Evolutionary conservation across 306 rosid genomes (phyloP), one percentile per base, ranked within the genome.

Genomic region (Betula pendula): DNA sequence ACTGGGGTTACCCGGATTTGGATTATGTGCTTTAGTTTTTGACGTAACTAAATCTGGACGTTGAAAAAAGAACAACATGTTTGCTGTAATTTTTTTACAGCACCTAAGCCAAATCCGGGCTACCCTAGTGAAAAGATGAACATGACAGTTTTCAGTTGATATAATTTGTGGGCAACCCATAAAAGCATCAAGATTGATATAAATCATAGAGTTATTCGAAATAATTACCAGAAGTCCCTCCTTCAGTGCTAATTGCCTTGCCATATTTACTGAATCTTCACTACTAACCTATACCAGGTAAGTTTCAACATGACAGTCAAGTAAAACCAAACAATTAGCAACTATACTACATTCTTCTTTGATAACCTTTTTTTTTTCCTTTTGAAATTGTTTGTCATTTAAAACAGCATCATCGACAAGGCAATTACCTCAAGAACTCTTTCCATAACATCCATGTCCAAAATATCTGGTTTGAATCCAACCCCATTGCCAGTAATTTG

Each of bases 391-490:
- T 16, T 35, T 22, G 68, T 60, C 40, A 60, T 15, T 60, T 68
- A 52, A 17, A 71, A 51, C 43, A 43, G 20, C 35, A 58, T 81
- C 35, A 33, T 27, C 68, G 33, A 38, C 7, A 45, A 45, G 71
- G 20, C 25, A 77, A 89, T 82, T 79, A 91, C 99, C 86, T 95
- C 97, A 50, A 95, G 93, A 81, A 95, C 99, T 74, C 83, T 85
- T 8, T 92, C 99, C 97, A 95, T 88, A 19, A 95, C 80, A 79
- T 95, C 98, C 98, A 92, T 86, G 87, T 95, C 97, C 86, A 95
- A 87, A 63, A 95, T 92, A 79, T 95, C 97, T 43, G 97, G 99
- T 80, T 92, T 95, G 87, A 95, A 95, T 68, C 97, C 97, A 70
- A 89, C 97, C 72, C 98, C 97, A 68, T 87, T 95, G 24, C 98